Evolutionary conservation across 345 rosid genomes (phyloP).

Genomic region (Salix caprea): DNA sequence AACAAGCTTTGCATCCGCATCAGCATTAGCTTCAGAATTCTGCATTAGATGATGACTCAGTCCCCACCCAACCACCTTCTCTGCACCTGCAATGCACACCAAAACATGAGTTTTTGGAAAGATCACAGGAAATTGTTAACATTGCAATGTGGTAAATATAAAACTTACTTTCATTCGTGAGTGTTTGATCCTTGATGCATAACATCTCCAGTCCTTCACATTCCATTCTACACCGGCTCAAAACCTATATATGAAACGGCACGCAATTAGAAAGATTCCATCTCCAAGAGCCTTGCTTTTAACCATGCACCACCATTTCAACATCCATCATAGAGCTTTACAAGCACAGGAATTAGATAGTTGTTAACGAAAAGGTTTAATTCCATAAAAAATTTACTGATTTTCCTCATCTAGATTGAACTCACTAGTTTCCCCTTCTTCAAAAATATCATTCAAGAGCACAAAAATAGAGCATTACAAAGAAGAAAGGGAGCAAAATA

Average conservation of each 20-base stretch:
- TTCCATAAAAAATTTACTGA: neutral
- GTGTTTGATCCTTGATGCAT: conserved; percentile 69
- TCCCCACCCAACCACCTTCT: conserved; percentile 87
- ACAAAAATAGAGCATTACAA: neutral
- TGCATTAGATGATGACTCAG: conserved; percentile 72
- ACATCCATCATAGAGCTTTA: neutral
- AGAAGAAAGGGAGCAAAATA: neutral
- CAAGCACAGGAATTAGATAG: neutral
- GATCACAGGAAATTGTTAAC: neutral
- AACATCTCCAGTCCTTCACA: conserved; percentile 67
- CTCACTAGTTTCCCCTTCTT: neutral
- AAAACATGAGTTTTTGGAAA: conserved; percentile 1
- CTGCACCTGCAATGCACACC: conserved; percentile 55
- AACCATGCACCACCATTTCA: neutral
- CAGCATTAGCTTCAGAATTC: conserved; percentile 54
- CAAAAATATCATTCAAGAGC: neutral
- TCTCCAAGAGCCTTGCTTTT: conserved; percentile 4
- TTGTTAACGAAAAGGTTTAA: neutral
- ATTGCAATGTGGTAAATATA: conserved; percentile 7
- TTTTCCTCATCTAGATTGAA: neutral
- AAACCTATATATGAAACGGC: conserved; percentile 43
- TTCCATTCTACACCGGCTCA: conserved; percentile 60
- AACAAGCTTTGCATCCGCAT: conserved; percentile 49
- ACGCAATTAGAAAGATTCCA: conserved; percentile 4
- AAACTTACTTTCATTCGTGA: conserved; percentile 67